Evolutionary conservation across 805 yeast genomes (phyloP).

Genomic region (Candida argentea): DNA sequence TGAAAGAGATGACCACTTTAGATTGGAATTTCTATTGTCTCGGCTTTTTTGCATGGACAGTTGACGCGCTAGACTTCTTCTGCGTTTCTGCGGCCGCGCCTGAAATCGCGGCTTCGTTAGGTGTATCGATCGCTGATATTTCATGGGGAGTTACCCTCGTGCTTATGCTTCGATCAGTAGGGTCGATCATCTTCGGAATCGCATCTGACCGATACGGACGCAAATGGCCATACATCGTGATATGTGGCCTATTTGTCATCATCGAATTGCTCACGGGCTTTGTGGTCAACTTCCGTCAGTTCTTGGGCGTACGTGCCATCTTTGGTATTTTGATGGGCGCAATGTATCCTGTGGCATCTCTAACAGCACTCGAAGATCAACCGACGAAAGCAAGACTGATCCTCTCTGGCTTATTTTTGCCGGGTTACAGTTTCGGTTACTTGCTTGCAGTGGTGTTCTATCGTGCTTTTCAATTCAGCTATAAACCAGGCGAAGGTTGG

Average conservation of each 20-base stretch:
- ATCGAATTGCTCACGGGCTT: slow-evolving; percentile 16
- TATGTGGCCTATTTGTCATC: slow-evolving; percentile 11
- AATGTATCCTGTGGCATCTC: slow-evolving; percentile 13
- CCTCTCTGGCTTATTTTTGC: slow-evolving; percentile 15
- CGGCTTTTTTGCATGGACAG: slow-evolving; percentile 16
- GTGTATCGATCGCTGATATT: slow-evolving; percentile 9
- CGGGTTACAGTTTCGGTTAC: slow-evolving; percentile 18
- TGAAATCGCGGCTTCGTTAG: slow-evolving; percentile 11
- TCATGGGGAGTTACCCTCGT: slow-evolving; percentile 19
- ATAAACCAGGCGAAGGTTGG: slow-evolving; percentile 10
- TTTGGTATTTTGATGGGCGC: slow-evolving; percentile 19
- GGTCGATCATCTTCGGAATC: slow-evolving; percentile 14
- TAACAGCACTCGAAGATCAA: slow-evolving; percentile 13
- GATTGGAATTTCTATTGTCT: slow-evolving; percentile 13
- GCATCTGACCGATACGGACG: slow-evolving; percentile 16
- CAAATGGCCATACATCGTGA: slow-evolving; percentile 14
- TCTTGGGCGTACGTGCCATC: slow-evolving; percentile 15
- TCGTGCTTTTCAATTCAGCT: slow-evolving; percentile 11
- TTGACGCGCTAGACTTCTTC: slow-evolving; percentile 17
- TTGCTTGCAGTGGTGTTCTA: slow-evolving; percentile 14
- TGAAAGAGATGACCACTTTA: slow-evolving; percentile 4
- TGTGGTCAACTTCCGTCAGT: slow-evolving; percentile 13
- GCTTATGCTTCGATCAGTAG: slow-evolving; percentile 17
- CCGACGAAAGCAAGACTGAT: slow-evolving; percentile 13
- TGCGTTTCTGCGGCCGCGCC: slow-evolving; percentile 12